Evolutionary conservation across 306 rosid genomes (phyloP).

Genomic region (Citrullus mucosospermus): DNA sequence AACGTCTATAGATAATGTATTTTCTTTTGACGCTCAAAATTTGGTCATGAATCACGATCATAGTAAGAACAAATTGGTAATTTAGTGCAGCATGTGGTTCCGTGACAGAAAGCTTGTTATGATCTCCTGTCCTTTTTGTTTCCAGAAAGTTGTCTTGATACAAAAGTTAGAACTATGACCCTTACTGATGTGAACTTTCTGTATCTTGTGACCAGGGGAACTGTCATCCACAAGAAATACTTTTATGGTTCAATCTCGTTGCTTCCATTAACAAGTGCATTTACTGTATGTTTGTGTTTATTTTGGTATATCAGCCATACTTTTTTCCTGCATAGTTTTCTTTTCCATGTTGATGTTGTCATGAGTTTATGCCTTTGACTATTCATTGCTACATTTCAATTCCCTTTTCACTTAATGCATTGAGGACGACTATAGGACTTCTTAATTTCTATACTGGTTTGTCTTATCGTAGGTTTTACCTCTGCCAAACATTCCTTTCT

Average conservation of each 20-base stretch:
- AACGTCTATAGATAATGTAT: background rate
- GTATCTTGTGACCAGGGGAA: slow-evolving; percentile 50
- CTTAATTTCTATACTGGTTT: slow-evolving; percentile 9
- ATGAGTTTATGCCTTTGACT: background rate
- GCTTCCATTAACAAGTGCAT: slow-evolving; percentile 69
- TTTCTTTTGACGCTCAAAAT: background rate
- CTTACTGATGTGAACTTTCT: slow-evolving; percentile 13
- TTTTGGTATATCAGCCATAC: background rate
- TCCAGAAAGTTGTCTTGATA: background rate
- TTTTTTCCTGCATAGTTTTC: background rate
- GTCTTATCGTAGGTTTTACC: slow-evolving; percentile 60
- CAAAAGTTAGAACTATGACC: background rate
- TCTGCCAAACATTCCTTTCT: slow-evolving; percentile 79
- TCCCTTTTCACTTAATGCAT: background rate
- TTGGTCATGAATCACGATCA: background rate
- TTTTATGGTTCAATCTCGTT: slow-evolving; percentile 56
- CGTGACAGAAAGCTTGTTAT: background rate
- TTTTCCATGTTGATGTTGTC: background rate
- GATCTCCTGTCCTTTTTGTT: background rate
- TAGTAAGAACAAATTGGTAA: background rate
- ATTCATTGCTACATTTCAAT: background rate
- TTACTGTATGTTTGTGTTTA: slow-evolving; percentile 48
- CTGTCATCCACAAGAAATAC: slow-evolving; percentile 57
- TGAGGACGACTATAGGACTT: background rate
- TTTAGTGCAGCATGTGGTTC: background rate